Base-by-base conservation (phyloP, 331 rosid species). In the Telfairia occidentalis region DNA sequence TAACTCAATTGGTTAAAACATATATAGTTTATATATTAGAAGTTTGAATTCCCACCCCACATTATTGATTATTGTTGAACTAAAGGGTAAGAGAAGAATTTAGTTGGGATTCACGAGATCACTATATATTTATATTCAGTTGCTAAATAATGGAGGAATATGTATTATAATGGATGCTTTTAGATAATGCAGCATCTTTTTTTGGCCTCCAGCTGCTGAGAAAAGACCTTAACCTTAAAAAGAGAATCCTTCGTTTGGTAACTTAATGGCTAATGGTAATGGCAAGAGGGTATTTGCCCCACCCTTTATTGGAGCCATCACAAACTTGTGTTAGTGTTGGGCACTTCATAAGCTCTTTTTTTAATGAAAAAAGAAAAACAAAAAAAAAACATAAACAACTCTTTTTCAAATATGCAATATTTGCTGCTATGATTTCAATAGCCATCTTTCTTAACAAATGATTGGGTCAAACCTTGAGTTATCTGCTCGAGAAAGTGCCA, bases 131-230 rank as follows among this genome's bases (percentile, higher is more conserved):
- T 12, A 2, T 65, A 61, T 32, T 61, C 70, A 37, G 8, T 65
- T 3, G 8, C 16, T n/a, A 64, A 34, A 35, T 65, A 65, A 65
- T 37, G n/a, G 72, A 9, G 72, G 72, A 65, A 65, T 65, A 19
- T 61, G 26, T 24, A 58, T 12, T 32, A 61, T 65, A 38, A 66
- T 40, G 35, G 72, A 24, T 49, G 34, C 38, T 29, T 59, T 66
- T 66, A 66, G 53, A 66, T 66, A 67, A 67, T 42, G 73, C 53
- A 67, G 35, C 73, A 67, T 65, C 72, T 65, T 10, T 38, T 48
- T 18, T 65, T 65, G 72, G 8, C 2, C 28, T 64, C 28, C 71
- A 64, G 71, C 49, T 64, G 15, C 8, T 65, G 2, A 65, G 72
- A 65, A 65, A 65, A 65, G 9, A 65, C 50, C 50, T 9, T n/a